phyloP scores from a whole-genome alignment of 2,329 filamentous ascomycete species.

The Xylaria arbuscula region DNA sequence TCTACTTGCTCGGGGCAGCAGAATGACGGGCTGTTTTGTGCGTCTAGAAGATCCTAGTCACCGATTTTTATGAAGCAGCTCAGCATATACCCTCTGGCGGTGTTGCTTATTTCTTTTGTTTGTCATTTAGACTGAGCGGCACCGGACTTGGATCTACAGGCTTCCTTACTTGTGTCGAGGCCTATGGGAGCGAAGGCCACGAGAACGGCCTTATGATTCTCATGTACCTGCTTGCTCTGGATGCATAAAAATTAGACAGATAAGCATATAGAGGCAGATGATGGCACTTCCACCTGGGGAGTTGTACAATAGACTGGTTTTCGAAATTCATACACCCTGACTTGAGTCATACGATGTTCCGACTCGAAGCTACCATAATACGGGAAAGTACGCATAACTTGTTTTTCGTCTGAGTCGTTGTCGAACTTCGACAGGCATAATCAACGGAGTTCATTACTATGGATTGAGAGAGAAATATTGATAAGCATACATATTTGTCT shows the following conservation, averaged over 20 bases:
- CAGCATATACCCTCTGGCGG: conserved; percentile 40
- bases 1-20: background rate
- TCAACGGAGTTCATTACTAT: no score
- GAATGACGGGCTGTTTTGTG: background rate
- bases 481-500: no score
- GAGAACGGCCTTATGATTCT: conserved; percentile 37
- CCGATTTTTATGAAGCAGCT: conserved; percentile 38
- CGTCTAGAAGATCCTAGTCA: conserved; percentile 35
- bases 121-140: conserved; percentile 49
- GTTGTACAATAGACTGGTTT: conserved; percentile 52
- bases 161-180: conserved; percentile 45
- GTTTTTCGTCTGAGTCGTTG: no score
- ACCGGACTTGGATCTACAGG: conserved; percentile 46
- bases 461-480: no score
- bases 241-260: conserved; percentile 48
- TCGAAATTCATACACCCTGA: conserved; percentile 18
- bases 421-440: no score
- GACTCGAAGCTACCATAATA: background rate
- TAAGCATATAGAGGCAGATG: conserved; percentile 47
- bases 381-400: background rate
- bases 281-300: conserved; percentile 43
- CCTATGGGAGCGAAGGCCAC: conserved; percentile 32
- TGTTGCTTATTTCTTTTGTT: conserved; percentile 46
- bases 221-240: conserved; percentile 42
- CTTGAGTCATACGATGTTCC: background rate